Evolutionary conservation across 306 rosid genomes (phyloP), one percentile per base, ranked within the genome.

Genomic region (Vachellia collinsii): DNA sequence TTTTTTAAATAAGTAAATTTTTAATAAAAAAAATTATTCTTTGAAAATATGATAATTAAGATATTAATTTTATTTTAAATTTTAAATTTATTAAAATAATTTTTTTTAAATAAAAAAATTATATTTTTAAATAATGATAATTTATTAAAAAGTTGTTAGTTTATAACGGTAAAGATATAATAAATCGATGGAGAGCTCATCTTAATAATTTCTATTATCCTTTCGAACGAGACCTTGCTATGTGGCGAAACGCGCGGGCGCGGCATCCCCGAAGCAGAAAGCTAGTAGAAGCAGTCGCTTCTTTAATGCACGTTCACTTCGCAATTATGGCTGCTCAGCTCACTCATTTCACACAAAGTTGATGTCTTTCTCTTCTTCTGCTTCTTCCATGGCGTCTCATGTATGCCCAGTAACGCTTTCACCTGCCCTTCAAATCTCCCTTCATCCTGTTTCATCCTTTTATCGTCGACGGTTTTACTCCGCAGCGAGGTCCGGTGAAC

Each of bases 311-410:
- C 41, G 47, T 37, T 36, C n/a, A 39, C 76, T 48, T 14, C 13
- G 20, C 80, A 81, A 20, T 62, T 68, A 89, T 91, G 96, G 85
- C 67, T 43, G 67, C 81, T 68, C 11, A 79, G 7, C 87, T 79
- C 14, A 11, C 83, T 75, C 59, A 65, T 11, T 81, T 66, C 41
- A n/a, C 83, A 13, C 67, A 44, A 37, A 38, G 81, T 16, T 73
- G 75, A 34, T 77, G 64, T 43, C 63, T 38, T 63, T 75, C 79
- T 47, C 34, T 50, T 81, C 72, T 68, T 36, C 56, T 36, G 72
- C 38, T 64, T 85, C 83, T 83, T 80, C 72, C 59, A 43, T 36
- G 29, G 53, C 75, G 25, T 71, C 77, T 61, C 68, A 72, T 14
- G 22, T 51, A 6, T 14, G 71, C 77, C 61, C 78, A 47, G 34